Conservation (phyloP, 2,329 filamentous ascomycete species). For the Ascomycota sp. region DNA sequence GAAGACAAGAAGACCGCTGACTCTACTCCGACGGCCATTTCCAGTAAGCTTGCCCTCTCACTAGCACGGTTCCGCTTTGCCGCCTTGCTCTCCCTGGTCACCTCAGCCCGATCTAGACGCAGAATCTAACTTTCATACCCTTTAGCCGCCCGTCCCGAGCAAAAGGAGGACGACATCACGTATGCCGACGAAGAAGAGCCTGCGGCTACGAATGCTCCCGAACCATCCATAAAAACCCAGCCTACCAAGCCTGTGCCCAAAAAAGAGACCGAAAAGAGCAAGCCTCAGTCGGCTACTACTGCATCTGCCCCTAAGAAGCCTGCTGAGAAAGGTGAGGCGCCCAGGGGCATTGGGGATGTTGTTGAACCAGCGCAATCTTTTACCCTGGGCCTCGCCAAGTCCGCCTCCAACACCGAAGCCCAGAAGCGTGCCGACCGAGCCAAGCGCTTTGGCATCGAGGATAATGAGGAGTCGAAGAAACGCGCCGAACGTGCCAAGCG, state of each 20-base stretch:
- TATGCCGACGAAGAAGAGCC: conserved; percentile 3
- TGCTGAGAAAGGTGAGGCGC: conserved; percentile 6
- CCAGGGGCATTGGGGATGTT: conserved; percentile 14
- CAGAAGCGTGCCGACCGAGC: conserved; percentile 49
- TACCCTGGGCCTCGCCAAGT: conserved; percentile 16
- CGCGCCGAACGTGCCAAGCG: conserved; percentile 48
- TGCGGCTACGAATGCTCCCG: conserved; percentile 4
- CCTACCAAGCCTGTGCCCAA: background rate
- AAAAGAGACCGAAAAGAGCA: background rate
- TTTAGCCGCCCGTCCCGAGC: no score
- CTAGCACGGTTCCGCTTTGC: no score
- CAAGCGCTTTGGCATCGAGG: conserved; percentile 48
- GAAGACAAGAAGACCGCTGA: conserved; percentile 36
- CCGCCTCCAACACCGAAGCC: conserved; percentile 48
- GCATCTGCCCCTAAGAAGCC: conserved; percentile 5
- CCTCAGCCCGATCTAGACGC: no score
- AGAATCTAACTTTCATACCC: no score
- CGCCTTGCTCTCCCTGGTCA: background rate
- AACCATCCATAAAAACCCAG: background rate
- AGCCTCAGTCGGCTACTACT: no score
- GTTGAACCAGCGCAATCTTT: conserved; percentile 12
- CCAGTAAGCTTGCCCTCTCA: conserved; percentile 13
- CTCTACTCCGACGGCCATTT: conserved; percentile 9
- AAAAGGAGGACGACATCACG: background rate
- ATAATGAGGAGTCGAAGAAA: conserved; percentile 35